Evolutionary conservation across 1,284 basidiomycete genomes (phyloP).

Genomic region (Malassezia caprae): DNA sequence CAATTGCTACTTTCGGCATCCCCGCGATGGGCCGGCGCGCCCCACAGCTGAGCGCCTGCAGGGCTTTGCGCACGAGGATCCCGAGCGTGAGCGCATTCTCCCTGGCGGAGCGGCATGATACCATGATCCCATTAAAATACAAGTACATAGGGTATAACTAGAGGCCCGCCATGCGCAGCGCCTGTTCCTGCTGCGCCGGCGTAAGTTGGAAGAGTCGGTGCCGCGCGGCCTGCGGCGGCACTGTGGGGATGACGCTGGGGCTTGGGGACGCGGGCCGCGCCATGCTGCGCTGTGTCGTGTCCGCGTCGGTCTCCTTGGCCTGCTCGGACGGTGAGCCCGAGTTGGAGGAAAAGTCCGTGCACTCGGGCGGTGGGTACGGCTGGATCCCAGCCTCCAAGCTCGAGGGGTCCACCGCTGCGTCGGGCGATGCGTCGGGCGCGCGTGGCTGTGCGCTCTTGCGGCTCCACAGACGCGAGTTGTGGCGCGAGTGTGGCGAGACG

Average conservation of each 20-base stretch:
- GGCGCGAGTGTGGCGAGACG: neutral
- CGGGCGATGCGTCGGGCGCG: neutral
- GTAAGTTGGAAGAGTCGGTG: neutral
- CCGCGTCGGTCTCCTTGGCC: neutral
- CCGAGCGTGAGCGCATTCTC: slow-evolving; percentile 12
- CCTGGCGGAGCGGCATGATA: slow-evolving; percentile 2
- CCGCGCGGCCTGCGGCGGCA: neutral
- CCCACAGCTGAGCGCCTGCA: slow-evolving; percentile 13
- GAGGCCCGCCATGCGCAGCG: slow-evolving; percentile 16
- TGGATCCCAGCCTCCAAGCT: neutral
- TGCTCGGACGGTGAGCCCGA: neutral
- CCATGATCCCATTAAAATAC: neutral
- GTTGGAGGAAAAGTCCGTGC: neutral
- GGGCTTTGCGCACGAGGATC: slow-evolving; percentile 11
- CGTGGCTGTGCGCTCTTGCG: neutral
- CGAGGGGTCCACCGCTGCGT: neutral
- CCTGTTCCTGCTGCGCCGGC: slow-evolving; percentile 8
- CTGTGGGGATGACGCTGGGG: neutral
- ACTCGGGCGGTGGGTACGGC: neutral
- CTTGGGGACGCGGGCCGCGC: neutral
- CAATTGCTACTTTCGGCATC: slow-evolving; percentile 33
- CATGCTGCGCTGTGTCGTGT: neutral
- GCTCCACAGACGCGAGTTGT: neutral
- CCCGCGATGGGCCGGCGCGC: slow-evolving; percentile 11
- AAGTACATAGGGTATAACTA: neutral